A percentile compares a stretch with the other conserved stretches of the same genome.
phyloP scores from a whole-genome alignment of 192 early-diverging fungal genomes.

The Allomyces arbusculus region DNA sequence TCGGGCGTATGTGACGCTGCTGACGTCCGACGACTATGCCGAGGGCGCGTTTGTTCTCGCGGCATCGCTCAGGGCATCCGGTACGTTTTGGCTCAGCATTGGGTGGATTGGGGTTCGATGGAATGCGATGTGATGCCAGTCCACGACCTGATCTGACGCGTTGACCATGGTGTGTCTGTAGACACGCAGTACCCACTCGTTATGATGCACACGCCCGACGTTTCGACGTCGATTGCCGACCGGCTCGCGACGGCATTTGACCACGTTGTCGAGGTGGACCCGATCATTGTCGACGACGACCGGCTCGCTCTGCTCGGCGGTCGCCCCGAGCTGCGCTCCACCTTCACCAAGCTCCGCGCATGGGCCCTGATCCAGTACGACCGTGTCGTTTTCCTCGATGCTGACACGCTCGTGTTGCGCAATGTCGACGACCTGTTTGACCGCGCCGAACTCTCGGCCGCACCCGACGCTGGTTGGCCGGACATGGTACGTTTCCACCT shows the following conservation, averaged over 20 bases:
- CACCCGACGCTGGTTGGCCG: slow-evolving; percentile 88
- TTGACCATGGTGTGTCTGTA: slow-evolving; percentile 40
- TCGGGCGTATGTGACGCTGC: no score
- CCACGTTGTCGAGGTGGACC: slow-evolving; percentile 46
- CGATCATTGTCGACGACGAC: slow-evolving; percentile 30
- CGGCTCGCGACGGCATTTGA: slow-evolving; percentile 42
- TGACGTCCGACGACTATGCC: no score
- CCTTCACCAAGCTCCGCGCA: slow-evolving; percentile 76
- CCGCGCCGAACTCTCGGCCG: slow-evolving; percentile 49
- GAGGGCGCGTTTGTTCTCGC: no score
- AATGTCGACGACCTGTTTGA: slow-evolving; percentile 74
- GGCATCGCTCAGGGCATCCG: no score
- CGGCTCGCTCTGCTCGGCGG: slow-evolving; percentile 30
- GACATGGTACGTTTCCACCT: slow-evolving; percentile 23
- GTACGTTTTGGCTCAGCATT: no score
- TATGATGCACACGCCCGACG: slow-evolving; percentile 42
- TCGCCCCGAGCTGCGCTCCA: slow-evolving; percentile 72
- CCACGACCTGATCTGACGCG: no score
- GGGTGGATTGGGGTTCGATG: no score
- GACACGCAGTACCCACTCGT: slow-evolving; percentile 41
- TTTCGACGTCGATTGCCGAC: slow-evolving; percentile 26
- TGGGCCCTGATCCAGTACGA: slow-evolving; percentile 54
- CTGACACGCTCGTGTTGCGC: slow-evolving; percentile 64
- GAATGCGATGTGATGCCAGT: background rate
- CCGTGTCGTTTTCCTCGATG: slow-evolving; percentile 62